Evolutionary conservation across 768 basidiomycete species (phyloP), one percentile per base, ranked within the genome.

Genomic region (Serendipita sp.): DNA sequence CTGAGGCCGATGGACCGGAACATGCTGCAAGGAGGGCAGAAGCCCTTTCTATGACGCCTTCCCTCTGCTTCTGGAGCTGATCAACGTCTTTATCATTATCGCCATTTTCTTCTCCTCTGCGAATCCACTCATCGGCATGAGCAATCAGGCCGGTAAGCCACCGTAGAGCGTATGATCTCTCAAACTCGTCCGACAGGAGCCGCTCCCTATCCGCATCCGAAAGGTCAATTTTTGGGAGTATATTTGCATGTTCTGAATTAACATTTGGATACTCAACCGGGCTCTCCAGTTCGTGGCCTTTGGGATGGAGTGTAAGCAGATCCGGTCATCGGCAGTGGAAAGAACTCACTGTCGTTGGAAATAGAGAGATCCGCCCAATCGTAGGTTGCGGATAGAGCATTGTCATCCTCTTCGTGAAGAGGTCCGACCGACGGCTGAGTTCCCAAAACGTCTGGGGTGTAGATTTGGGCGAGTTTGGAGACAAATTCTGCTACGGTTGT

Each of bases 91-190:
- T 6, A 2, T 74, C 74, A 6, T 69, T 68, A 6, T 69, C 68
- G 3, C 66, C 50, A 3, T 68, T 66, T 3, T 18, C 63, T 8
- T 62, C 62, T 10, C 52, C 64, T 29, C 65, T 69, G 15, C 73
- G 71, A 53, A 72, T 66, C 83, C 85, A 88, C 2, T 67, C 63
- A 64, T 82, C 83, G 2, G 81, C 81, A 16, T 83, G 80, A 52
- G 80, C 76, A 55, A 87, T 77, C 66, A 91, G 79, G 16, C 82
- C 82, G 8, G 84, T 88, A 10, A 88, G 70, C 89, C 90, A 92
- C 69, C 76, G 81, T 64, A 89, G 78, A n/a, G 83, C 78, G 64
- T 78, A 86, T 11, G 77, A 75, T 55, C 83, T 81, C 72, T 91
- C 87, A 67, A 87, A 77, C 23, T 77, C 72, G 71, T 91, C 87